phyloP scores from a whole-genome alignment of 2,329 filamentous ascomycete species.

The Clarireedia hainanense region DNA sequence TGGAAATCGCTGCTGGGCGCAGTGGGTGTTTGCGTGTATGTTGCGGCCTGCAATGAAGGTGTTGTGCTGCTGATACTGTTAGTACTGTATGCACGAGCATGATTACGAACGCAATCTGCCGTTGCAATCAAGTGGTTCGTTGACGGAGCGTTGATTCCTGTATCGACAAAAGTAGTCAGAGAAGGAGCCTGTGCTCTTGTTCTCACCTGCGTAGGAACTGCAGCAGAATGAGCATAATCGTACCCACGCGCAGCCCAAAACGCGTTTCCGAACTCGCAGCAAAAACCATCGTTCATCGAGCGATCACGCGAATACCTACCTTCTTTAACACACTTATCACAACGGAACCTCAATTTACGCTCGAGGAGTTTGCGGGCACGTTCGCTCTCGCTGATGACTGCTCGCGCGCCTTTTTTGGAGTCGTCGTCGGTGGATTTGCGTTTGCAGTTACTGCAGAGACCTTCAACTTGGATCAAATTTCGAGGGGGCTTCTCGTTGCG shows the following conservation, averaged over 20 bases:
- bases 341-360: neutral
- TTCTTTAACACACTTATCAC: conserved; percentile 7
- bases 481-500: no score
- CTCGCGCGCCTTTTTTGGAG: neutral
- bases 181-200: no score
- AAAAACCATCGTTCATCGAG: conserved; percentile 12
- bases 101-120: no score
- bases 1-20: no score
- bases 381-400: neutral
- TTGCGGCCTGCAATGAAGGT: no score
- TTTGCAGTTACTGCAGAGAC: neutral
- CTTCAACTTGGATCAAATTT: no score
- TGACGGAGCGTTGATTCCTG: no score
- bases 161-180: no score
- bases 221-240: neutral
- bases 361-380: neutral
- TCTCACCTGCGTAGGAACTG: neutral
- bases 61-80: no score
- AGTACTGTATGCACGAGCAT: no score
- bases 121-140: no score
- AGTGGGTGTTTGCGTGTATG: no score
- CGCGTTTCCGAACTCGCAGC: conserved; percentile 12
- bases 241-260: neutral
- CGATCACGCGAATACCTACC: neutral
- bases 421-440: neutral